These are phyloP conservation scores for Diaporthe humulicola DNA, from an alignment of 2,329 filamentous ascomycete species.

Conservation along the genomic window DNA sequence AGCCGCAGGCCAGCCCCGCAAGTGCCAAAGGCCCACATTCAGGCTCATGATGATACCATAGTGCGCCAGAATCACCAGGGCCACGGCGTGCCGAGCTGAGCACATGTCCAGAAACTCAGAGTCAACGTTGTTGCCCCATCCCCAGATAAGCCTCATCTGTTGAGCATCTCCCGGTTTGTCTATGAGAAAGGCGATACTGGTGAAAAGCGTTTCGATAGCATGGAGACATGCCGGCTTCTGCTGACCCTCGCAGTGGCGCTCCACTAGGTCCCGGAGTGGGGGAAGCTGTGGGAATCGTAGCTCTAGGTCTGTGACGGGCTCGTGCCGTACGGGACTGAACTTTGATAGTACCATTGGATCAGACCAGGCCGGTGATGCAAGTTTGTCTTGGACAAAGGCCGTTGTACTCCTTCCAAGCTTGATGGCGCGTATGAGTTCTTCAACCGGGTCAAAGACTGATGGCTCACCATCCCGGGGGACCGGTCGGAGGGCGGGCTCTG, in stretches of 20 bases:
- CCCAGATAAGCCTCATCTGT: not conserved
- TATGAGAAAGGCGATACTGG: not conserved
- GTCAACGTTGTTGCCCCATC: slow-evolving; percentile 5
- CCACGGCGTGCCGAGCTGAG: not conserved
- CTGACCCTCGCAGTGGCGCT: not conserved
- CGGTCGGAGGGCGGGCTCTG: slow-evolving; percentile 1
- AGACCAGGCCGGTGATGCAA: not conserved
- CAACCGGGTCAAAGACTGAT: not conserved
- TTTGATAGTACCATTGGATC: not conserved
- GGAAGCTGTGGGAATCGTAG: not conserved
- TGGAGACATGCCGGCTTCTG: not conserved
- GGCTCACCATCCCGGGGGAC: not conserved
- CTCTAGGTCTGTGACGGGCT: not conserved
- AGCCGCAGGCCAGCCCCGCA: not conserved
- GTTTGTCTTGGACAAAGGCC: not conserved
- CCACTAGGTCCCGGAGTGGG: not conserved
- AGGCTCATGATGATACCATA: not conserved
- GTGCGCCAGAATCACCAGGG: slow-evolving; percentile 9
- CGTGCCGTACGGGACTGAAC: not conserved
- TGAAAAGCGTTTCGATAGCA: not conserved
- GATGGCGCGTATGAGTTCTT: slow-evolving; percentile 4
- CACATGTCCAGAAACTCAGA: not conserved
- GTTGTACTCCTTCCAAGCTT: not conserved
- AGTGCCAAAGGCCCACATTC: not conserved
- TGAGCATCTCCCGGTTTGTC: not conserved